Percentiles rank a stretch among this genome's conserved stretches.
Evolutionary conservation across 176 grass and related monocot species (phyloP).

Genomic region (Alopecurus myosuroides): DNA sequence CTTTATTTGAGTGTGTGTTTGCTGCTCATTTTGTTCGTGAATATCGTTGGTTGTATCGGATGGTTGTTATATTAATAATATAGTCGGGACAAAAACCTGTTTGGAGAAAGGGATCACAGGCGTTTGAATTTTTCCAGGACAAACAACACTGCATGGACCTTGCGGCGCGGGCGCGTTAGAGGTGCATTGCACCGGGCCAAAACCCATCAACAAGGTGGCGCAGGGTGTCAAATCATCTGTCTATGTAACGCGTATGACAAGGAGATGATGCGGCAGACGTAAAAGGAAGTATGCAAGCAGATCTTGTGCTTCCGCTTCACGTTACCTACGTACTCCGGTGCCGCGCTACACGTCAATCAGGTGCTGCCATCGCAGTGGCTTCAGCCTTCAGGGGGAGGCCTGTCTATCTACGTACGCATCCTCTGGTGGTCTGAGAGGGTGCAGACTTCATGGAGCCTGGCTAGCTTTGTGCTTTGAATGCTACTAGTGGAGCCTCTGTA

Average conservation of each 20-base stretch:
- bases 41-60: no score
- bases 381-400: no score
- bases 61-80: no score
- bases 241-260: neutral
- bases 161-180: neutral
- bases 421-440: neutral
- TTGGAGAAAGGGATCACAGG: no score
- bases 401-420: no score
- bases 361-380: neutral
- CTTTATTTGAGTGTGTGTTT: no score
- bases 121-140: no score
- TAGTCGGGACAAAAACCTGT: no score
- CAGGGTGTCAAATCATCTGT: neutral
- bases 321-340: slow-evolving; percentile 19
- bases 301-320: slow-evolving; percentile 31
- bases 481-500: neutral
- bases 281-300: neutral
- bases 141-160: neutral
- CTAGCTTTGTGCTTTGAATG: slow-evolving; percentile 11
- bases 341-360: neutral
- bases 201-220: neutral
- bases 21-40: no score
- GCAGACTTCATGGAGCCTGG: neutral
- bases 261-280: neutral
- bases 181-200: no score